Evolutionary conservation across 2,329 filamentous ascomycete genomes (phyloP), one percentile per base, ranked within the genome.

Genomic region (Aspergillus sp.): DNA sequence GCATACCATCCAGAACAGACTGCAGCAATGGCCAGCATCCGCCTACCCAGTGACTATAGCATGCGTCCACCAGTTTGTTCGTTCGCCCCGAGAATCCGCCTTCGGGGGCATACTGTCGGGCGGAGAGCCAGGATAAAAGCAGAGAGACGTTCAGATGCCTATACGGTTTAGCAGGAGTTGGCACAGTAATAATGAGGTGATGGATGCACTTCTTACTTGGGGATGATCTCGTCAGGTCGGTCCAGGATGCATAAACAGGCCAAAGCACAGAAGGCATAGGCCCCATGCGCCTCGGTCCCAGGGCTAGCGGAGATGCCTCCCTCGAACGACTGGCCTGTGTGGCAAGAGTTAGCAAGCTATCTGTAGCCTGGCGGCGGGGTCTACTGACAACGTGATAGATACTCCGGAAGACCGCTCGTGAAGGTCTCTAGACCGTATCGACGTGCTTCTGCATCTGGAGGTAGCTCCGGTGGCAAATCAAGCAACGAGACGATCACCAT

Each of bases 31-130:
- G 85, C 88, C 90, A 98, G 72, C 90, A 97, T 46, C 86, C 86
- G 46, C 93, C 93, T 32, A 95, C 85, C 93, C 93, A 98, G 69
- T 96, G 91, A 64, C 88, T 94, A 72, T 98, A 98, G 71, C 93
- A 98, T 41, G 91, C 93, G 67, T 98, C 93, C 30, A 97, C 93
- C 30, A 98, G 78, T 72, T 98, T 98, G 75, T 97, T 97, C 29
- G 91, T 95, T 57, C 93, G 85, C 51, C 93, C 93, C 36, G 88
- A 86, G 62, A 95, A 90, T 33, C 93, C 93, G 53, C 90, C 90
- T 66, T 97, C 93, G 3, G 91, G 93, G 29, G 83, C 82, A 65
- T 91, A 86, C 67, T 98, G 93, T 49, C 89, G 83, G 40, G 87
- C 82, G 5, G 88, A 91, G 35, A 98, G 79, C 89, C 93, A 98